Evolutionary conservation across 2,329 filamentous ascomycete species (phyloP), one percentile per base, ranked within the genome.

Genomic region (Cladophialophora yegresii): DNA sequence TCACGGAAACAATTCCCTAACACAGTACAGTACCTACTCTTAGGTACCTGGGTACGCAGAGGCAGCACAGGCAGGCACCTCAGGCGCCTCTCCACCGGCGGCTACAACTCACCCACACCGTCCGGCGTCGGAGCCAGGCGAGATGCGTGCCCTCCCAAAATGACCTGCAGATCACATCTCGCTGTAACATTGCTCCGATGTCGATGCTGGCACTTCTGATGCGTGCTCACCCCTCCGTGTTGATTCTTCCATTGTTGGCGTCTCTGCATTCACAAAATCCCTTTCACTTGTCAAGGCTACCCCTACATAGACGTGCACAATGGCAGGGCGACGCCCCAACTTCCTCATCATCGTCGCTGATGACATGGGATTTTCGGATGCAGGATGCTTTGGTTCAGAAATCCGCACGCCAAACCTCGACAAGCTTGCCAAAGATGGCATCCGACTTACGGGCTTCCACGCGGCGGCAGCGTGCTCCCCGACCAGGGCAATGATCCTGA

Each of bases 401-500:
- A 87, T 87, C 69, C 79, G 80, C 40, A 87, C 85, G 0, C 85
- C 85, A 0, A 83, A 85, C 70, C 77, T 87, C 43, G 83, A 87
- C 74, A 81, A 80, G 43, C 73, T 85, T 2, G 80, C 83, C 2
- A 75, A 78, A 74, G 75, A 80, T 61, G 82, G 85, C 32, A 74
- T 88, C 22, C 82, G 85, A 4, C 86, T 88, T 71, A 88, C 85
- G 0, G 84, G 87, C 69, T 88, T 87, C 73, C 86, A 89, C 71
- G 83, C 85, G 1, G 86, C 87, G 0, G 83, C 85, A 2, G 86
- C 86, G 57, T 89, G 85, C 74, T 88, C 85, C 56, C 87, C 87
- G 1, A 86, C 85, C 2, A 79, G 86, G 43, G 84, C 85, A 20
- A 89, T 89, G 86, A 81, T 89, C 69, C 84, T 88, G 80, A 87